Conservation (phyloP, 2,329 filamentous ascomycete genomes). For the Neofusicoccum sp. region DNA sequence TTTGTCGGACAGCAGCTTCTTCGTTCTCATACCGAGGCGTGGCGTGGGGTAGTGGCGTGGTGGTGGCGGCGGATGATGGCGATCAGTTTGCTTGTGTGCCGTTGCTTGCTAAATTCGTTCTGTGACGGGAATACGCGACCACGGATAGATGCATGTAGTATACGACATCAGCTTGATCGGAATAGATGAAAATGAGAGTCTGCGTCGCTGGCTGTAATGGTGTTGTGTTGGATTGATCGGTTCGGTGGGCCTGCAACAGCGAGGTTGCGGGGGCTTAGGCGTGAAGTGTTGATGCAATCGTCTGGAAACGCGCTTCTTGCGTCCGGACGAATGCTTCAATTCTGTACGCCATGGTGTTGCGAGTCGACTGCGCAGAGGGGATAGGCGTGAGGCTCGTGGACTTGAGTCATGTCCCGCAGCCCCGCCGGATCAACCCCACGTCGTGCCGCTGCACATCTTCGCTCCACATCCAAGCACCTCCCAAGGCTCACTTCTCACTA, state of each 20-base stretch:
- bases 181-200: neutral
- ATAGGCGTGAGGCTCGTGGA: neutral
- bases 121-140: conserved; percentile 10
- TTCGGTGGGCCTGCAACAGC: no score
- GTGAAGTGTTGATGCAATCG: no score
- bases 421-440: conserved; percentile 6
- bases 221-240: no score
- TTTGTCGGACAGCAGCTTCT: no score
- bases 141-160: conserved; percentile 13
- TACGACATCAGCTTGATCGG: conserved; percentile 3
- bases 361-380: neutral
- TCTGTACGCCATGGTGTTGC: neutral
- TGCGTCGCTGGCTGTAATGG: no score
- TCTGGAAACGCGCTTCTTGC: no score
- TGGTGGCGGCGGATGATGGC: no score
- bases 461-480: neutral
- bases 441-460: neutral
- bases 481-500: neutral
- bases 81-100: no score
- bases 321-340: no score
- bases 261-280: no score
- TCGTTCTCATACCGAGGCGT: no score
- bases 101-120: neutral
- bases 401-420: conserved; percentile 1
- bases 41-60: no score